These are phyloP conservation scores for Penicillium mononematosum DNA, from an alignment of 495 filamentous ascomycete species.

Conservation along the genomic window DNA sequence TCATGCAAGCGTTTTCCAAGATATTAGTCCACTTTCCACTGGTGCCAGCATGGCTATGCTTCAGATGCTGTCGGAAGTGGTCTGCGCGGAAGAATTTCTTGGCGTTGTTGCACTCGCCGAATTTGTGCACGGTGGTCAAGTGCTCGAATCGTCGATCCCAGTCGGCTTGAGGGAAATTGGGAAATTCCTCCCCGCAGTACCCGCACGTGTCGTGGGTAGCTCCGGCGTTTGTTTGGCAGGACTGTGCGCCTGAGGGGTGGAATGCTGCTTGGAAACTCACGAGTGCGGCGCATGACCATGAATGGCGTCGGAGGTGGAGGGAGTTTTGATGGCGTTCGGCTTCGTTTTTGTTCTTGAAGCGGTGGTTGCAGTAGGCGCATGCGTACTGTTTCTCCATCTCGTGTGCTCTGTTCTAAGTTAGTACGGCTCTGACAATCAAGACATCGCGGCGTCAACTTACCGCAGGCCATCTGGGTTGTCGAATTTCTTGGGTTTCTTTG, in stretches of 20 bases:
- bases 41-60: constrained; percentile 94
- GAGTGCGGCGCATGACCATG: constrained; percentile 95
- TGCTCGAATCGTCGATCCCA: constrained; percentile 86
- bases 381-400: constrained; percentile 95
- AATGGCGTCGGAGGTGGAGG: constrained; percentile 90
- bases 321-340: constrained; percentile 97
- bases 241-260: constrained; percentile 62
- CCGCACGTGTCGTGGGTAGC: constrained; percentile 75
- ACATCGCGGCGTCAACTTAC: constrained; percentile 51
- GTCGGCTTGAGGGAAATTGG: constrained; percentile 65
- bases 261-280: constrained; percentile 75
- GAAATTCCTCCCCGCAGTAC: constrained; percentile 94
- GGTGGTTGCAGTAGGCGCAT: constrained; percentile 87
- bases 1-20: constrained; percentile 95
- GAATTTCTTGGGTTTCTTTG: constrained; percentile 98
- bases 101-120: constrained; percentile 94
- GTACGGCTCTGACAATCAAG: background rate
- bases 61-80: constrained; percentile 96
- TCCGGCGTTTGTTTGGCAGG: constrained; percentile 37
- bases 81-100: constrained; percentile 99
- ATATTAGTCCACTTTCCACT: constrained; percentile 99
- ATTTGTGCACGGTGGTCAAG: constrained; percentile 89
- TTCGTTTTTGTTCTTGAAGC: constrained; percentile 99
- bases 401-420: constrained; percentile 54
- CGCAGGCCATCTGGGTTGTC: constrained; percentile 80